Evolutionary conservation across 192 early-diverging fungal genomes (phyloP).

Genomic region (Coemansia sp.): DNA sequence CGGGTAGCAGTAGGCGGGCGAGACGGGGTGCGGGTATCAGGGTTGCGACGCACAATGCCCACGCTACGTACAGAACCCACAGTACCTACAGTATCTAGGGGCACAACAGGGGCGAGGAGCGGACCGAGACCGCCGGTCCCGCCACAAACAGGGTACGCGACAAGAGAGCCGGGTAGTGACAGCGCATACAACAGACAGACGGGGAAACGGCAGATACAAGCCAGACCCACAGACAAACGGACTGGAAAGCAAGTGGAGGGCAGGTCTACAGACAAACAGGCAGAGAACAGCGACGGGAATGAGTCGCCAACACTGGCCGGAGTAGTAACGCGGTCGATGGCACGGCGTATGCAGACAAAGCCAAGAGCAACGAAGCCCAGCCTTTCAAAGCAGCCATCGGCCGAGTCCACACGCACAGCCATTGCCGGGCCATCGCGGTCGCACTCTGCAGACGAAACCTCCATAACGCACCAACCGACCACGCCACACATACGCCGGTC

Average conservation of each 20-base stretch:
- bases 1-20: background rate
- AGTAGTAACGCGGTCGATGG: slow-evolving; percentile 49
- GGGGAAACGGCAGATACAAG: too few species aligned
- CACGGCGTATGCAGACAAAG: slow-evolving; percentile 29
- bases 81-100: background rate
- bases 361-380: background rate
- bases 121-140: background rate
- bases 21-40: background rate
- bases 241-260: too few species aligned
- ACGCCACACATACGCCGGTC: slow-evolving; percentile 33
- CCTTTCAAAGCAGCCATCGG: background rate
- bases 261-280: background rate
- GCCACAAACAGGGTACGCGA: slow-evolving; percentile 2
- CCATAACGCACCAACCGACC: slow-evolving; percentile 13
- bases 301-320: slow-evolving; percentile 27
- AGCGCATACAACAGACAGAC: too few species aligned
- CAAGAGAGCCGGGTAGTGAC: too few species aligned
- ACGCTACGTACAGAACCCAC: background rate
- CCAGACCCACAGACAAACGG: too few species aligned
- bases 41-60: background rate
- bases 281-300: background rate
- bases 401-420: slow-evolving; percentile 4
- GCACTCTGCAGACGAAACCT: background rate
- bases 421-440: slow-evolving; percentile 6
- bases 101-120: background rate